Conservation (phyloP, 257 asterid species). For the Mentha longifolia region DNA sequence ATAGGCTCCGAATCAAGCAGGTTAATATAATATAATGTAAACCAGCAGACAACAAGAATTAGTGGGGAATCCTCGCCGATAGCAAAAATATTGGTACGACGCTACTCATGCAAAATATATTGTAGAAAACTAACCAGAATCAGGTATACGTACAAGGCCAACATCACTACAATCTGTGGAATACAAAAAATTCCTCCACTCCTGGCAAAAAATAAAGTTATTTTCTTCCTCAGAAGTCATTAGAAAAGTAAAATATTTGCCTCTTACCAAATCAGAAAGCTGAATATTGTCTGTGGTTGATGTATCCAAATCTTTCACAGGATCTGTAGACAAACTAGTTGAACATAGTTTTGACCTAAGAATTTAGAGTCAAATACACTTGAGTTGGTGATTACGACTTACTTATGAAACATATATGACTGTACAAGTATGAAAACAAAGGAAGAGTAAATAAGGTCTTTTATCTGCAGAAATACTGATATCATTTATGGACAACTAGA, state of each 20-base stretch:
- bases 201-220: conserved; percentile 49
- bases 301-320: conserved; percentile 48
- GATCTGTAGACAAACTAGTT: conserved; percentile 50
- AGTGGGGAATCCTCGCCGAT: neutral
- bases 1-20: conserved; percentile 16
- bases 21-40: conserved; percentile 15
- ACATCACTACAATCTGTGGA: conserved; percentile 90
- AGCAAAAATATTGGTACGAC: neutral
- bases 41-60: conserved; percentile 4
- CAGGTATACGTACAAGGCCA: conserved; percentile 68
- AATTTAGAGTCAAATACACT: conserved; percentile 30
- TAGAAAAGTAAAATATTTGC: conserved; percentile 24
- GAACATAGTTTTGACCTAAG: conserved; percentile 58
- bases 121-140: conserved; percentile 62
- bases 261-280: conserved; percentile 80
- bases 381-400: conserved; percentile 30
- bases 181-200: conserved; percentile 70
- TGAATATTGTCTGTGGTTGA: conserved; percentile 61
- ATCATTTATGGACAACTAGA: conserved; percentile 17
- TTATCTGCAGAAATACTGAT: conserved; percentile 7
- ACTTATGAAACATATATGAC: neutral
- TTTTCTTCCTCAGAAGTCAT: conserved; percentile 20
- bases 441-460: conserved; percentile 13
- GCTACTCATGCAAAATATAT: neutral
- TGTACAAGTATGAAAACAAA: conserved; percentile 19